Base-by-base conservation (phyloP, 495 filamentous ascomycete genomes). In the Aspergillus cavernicola region DNA sequence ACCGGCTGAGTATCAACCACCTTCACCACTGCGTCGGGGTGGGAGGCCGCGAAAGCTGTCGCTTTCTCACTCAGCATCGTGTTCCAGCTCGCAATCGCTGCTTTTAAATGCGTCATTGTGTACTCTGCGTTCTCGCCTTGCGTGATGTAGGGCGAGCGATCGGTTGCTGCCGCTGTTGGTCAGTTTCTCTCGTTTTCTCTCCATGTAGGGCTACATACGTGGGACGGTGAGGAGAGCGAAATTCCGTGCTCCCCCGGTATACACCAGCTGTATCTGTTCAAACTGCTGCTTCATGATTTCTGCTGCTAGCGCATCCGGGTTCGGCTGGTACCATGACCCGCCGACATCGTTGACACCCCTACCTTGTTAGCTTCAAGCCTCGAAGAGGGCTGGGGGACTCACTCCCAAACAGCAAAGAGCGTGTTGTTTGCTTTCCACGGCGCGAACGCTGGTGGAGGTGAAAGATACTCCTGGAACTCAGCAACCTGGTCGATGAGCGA, bases 331-430 rank as follows among this genome's bases (percentile, higher is more conserved):
- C 52, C 52, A 55, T 12, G 36, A 32, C 5, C 37, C 37, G 6
- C 35, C 52, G 7, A 49, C 52, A 35, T 55, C 52, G n/a, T 55
- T 49, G 16, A 55, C 44, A 8, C 52, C 52, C 31, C 52, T 55
- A 4, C 19, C 23, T 15, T 10, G 24, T 28, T 28, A 28, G 4
- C 9, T 4, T 28, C 24, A 29, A 31, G 6, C 44, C 19, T n/a
- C n/a, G 39, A n/a, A 43, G 15, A 5, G 8, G 19, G 0, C 3
- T 6, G 6, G 20, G 33, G 22, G 16, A 42, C 52, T 41, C 12
- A 55, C 52, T 41, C 20, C 52, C 52, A 55, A 1, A 48, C 35
- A 1, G 52, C 43, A 18, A 55, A 40, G 1, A 55, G 43, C 1
- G 52, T 55, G 28, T 49, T 41, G 3, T 55, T 7, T 4, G 35